Base-by-base conservation (phyloP, 768 basidiomycete species). In the Podaxis mareebaensis region DNA sequence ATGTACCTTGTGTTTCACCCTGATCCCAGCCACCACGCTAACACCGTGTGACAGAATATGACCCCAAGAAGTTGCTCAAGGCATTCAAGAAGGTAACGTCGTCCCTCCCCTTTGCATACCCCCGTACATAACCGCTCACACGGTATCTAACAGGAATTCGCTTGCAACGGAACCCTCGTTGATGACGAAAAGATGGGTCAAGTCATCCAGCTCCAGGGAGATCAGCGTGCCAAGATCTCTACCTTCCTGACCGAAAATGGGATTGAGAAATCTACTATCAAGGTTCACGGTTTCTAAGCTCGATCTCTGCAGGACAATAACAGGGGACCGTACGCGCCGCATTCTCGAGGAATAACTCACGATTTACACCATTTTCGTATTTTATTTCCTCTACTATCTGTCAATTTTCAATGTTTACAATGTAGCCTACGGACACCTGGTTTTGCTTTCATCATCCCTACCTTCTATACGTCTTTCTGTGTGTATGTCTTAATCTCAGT, bases 161-260 rank as follows among this genome's bases (percentile, higher is more conserved):
- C 96, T 67, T 98, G 96, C 82, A 99, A 99, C 78, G 97, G 97
- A 69, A 96, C 91, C 56, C 86, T 99, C 69, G 92, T 97, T 67
- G 92, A 95, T 58, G 93, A 97, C 79, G 92, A 92, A 75, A 93
- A 95, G 80, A 87, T 94, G 81, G 97, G 97, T 61, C 85, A 95
- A 80, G 93, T 99, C 74, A 93, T 99, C 72, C 97, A 99, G 79
- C 89, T 99, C 67, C 97, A 99, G 76, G 97, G 97, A 65, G 97
- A 99, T 78, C 97, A 99, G 77, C 87, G 97, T 57, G 76, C 83
- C 73, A 95, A 96, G 83, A 96, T 98, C 67, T 86, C 85, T 59
- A 85, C 81, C 54, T 98, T 98, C 84, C 88, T 99, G 68, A 80
- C 83, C 65, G 89, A 92, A 71, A 89, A 93, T 67, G 92, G 92